Evolutionary conservation across 371 early-diverging fungal species (phyloP).

Genomic region (Mucor racemosus): DNA sequence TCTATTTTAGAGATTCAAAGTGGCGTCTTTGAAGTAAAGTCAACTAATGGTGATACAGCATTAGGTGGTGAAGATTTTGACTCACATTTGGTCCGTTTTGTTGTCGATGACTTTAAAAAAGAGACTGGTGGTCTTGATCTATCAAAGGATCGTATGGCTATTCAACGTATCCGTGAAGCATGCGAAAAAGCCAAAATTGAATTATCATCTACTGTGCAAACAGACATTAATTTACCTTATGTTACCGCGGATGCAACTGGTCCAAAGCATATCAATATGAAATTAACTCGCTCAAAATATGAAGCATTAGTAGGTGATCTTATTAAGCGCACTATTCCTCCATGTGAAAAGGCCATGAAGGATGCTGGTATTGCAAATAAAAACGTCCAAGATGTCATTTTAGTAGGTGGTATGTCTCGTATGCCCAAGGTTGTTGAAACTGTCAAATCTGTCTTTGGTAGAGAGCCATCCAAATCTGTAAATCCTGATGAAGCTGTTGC

Average conservation of each 20-base stretch:
- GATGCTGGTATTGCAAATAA: slow-evolving; percentile 83
- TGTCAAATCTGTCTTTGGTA: slow-evolving; percentile 88
- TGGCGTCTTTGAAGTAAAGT: slow-evolving; percentile 96
- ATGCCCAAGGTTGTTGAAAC: slow-evolving; percentile 94
- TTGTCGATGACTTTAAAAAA: slow-evolving; percentile 85
- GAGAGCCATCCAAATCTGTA: slow-evolving; percentile 87
- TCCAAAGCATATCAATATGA: slow-evolving; percentile 92
- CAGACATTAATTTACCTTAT: slow-evolving; percentile 93
- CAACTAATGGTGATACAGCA: slow-evolving; percentile 93
- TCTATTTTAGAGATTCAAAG: slow-evolving; percentile 93
- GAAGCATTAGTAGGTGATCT: slow-evolving; percentile 81
- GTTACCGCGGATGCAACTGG: slow-evolving; percentile 89
- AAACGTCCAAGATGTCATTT: slow-evolving; percentile 93
- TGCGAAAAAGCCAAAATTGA: slow-evolving; percentile 97
- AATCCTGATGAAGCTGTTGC: slow-evolving; percentile 99
- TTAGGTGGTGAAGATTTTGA: slow-evolving; percentile 99
- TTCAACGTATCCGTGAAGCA: slow-evolving; percentile 89
- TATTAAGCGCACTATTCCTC: slow-evolving; percentile 86
- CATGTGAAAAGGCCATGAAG: slow-evolving; percentile 93
- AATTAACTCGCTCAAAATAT: slow-evolving; percentile 89
- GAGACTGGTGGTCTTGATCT: slow-evolving; percentile 77
- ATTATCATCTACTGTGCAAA: slow-evolving; percentile 85
- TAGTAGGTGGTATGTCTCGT: slow-evolving; percentile 98
- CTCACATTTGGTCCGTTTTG: slow-evolving; percentile 76
- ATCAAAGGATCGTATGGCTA: slow-evolving; percentile 79